A percentile compares a stretch with the other conserved stretches of the same genome.
These are phyloP conservation scores for Cladosporium halotolerans DNA, from an alignment of 2,329 filamentous ascomycete species.

Conservation along the genomic window DNA sequence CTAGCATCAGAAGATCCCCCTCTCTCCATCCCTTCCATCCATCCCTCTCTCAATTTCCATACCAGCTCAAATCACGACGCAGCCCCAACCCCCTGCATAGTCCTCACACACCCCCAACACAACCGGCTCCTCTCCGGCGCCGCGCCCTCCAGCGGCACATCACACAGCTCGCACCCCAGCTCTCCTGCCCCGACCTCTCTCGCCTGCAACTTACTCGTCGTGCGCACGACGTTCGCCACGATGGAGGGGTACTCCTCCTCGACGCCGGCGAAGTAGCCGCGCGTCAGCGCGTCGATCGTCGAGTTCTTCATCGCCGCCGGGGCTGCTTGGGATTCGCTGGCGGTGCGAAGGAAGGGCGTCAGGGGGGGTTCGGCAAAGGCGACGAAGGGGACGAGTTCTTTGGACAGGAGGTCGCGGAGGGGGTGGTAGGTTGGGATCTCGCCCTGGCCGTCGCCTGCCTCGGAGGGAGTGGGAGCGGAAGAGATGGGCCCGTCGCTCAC, in stretches of 20 bases:
- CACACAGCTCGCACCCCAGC: constrained; percentile 59
- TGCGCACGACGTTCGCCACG: constrained; percentile 91
- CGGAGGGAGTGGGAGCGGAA: constrained; percentile 33
- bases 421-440: constrained; percentile 64
- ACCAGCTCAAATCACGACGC: neutral
- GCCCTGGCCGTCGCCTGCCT: neutral
- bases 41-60: neutral
- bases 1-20: too few species aligned
- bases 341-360: neutral
- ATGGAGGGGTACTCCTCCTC: constrained; percentile 84
- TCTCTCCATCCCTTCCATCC: too few species aligned
- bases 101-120: constrained; percentile 63
- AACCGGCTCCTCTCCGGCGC: constrained; percentile 36
- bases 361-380: constrained; percentile 24
- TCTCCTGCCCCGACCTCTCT: constrained; percentile 28
- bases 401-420: constrained; percentile 74
- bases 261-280: constrained; percentile 78
- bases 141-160: constrained; percentile 50
- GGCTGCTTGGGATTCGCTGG: neutral
- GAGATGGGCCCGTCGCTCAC: constrained; percentile 61
- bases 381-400: constrained; percentile 67
- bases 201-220: constrained; percentile 70
- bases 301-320: constrained; percentile 51
- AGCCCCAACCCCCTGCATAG: constrained; percentile 1
- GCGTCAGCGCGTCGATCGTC: constrained; percentile 87